phyloP scores from a whole-genome alignment of 2,329 filamentous ascomycete species.

The Dothistroma pini region DNA sequence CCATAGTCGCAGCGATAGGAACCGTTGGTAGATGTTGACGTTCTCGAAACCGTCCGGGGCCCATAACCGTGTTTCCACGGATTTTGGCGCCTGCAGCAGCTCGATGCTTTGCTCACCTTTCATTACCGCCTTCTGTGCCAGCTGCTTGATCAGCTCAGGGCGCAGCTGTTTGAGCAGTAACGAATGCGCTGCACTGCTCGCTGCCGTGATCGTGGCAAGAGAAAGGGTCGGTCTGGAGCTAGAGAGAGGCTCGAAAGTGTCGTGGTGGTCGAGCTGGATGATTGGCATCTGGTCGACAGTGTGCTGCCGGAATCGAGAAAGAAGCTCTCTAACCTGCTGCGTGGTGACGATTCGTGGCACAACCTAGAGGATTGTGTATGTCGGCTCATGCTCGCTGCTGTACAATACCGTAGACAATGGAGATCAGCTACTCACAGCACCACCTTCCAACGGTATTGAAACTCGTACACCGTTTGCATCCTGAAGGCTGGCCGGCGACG shows the following conservation, averaged over 20 bases:
- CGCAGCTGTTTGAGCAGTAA: neutral
- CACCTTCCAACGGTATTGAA: neutral
- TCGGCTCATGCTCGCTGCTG: neutral
- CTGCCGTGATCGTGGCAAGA: neutral
- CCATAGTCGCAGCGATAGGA: conserved; percentile 1
- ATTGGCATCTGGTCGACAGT: neutral
- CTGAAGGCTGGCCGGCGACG: neutral
- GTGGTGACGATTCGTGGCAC: neutral
- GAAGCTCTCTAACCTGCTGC: neutral
- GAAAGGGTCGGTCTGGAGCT: neutral
- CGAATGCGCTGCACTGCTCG: neutral
- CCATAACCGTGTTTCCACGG: neutral
- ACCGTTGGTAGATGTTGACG: conserved; percentile 1
- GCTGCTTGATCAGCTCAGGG: neutral
- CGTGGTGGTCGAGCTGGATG: neutral
- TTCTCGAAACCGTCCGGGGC: neutral
- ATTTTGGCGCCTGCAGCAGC: neutral
- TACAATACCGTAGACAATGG: neutral
- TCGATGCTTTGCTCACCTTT: neutral
- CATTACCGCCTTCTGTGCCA: neutral
- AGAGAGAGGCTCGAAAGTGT: neutral
- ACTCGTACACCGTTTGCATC: no score
- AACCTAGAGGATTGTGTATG: neutral
- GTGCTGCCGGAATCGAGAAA: neutral
- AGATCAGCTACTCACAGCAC: neutral